A percentile compares a stretch with the other conserved stretches of the same genome.
These are phyloP conservation scores for Leucocoprinus leucothites DNA, from an alignment of 768 basidiomycete genomes.

Conservation along the genomic window DNA sequence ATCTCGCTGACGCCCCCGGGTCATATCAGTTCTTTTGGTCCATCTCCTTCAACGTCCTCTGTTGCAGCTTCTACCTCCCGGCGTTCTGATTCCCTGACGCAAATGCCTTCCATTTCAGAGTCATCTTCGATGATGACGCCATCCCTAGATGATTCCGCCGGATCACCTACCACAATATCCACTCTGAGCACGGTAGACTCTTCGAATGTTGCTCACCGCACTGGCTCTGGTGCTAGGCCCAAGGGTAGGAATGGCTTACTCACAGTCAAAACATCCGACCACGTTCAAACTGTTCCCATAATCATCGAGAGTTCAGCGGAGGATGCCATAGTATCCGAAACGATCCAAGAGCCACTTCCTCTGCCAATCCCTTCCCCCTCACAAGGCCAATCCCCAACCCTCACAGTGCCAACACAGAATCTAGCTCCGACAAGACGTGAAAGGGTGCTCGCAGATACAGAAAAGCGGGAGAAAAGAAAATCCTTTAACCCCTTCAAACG, in stretches of 20 bases:
- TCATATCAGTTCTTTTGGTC: background rate
- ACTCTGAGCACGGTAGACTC: constrained; percentile 19
- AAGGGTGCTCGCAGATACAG: constrained; percentile 18
- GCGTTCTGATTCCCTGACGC: constrained; percentile 16
- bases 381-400: background rate
- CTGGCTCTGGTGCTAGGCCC: background rate
- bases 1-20: constrained; percentile 17
- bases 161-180: constrained; percentile 21
- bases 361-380: constrained; percentile 1
- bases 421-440: background rate
- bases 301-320: constrained; percentile 38
- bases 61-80: constrained; percentile 12
- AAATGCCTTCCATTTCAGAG: constrained; percentile 13
- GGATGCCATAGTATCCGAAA: constrained; percentile 17
- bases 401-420: background rate
- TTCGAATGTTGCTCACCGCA: background rate
- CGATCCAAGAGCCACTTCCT: constrained; percentile 4
- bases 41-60: constrained; percentile 8
- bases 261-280: constrained; percentile 19
- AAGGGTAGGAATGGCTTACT: constrained; percentile 19
- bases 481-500: constrained; percentile 38
- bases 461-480: constrained; percentile 17
- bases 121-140: constrained; percentile 25
- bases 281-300: constrained; percentile 22
- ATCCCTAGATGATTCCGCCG: constrained; percentile 26